Evolutionary conservation across 352 stramenopile genomes (phyloP), one percentile per base, ranked within the genome.

Genomic region (Globisporangium spinosum): DNA sequence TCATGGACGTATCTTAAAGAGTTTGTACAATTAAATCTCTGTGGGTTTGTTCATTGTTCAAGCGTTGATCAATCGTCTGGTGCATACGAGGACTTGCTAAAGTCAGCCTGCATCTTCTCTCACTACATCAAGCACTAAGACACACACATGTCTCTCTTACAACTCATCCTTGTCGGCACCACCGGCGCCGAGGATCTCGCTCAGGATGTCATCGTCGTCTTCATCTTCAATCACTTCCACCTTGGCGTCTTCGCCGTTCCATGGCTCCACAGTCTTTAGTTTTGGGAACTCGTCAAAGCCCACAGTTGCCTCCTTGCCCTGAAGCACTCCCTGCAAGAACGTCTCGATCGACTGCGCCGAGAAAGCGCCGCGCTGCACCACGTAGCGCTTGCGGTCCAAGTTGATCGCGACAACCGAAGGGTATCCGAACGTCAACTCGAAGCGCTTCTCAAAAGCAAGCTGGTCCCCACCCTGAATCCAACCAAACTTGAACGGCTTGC

Each of bases 391-490:
- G 68, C 89, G 89, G 40, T 95, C 86, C 35, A 97, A 43, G 68
- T 90, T 96, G 54, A 98, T 76, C 20, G 91, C 93, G 27, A 97
- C 84, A 15, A 98, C 70, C 54, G 93, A 94, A 29, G 94, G 94
- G 72, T 94, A 97, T 22, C 91, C 91, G 65, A 98, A 98, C 9
- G 87, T 96, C 22, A 98, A 72, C 68, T 94, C 88, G 29, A 97
- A 97, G 40, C 71, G 79, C 60, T 80, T 78, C 70, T 98, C 92
- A 40, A 97, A 86, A 15, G 70, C 80, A 10, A 76, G 72, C 70
- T 98, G 93, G 62, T 96, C 83, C 17, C 89, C 90, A 15, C 86
- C 93, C 64, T 97, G 87, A 49, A 96, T 86, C 94, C 94, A 98
- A 2, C 81, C 82, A 66, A 98, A 97, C 69, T 87, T 91, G 71